phyloP scores from a whole-genome alignment of 164 flowering plant species.

The Magnolia kwangsiensis region DNA sequence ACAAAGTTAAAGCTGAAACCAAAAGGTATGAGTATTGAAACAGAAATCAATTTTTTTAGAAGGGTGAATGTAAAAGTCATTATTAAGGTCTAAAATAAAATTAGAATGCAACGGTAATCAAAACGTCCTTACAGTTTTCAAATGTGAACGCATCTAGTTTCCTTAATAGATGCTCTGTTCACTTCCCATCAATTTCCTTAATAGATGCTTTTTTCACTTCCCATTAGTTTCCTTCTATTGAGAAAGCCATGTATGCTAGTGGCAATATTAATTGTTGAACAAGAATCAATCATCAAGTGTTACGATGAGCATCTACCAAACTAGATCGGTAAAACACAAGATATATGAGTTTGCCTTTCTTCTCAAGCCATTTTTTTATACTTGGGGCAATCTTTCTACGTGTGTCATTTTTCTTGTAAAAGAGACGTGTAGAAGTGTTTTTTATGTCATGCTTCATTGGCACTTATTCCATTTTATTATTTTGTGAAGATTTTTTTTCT shows the following conservation, averaged over 20 bases:
- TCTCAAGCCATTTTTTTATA: constrained; percentile 2
- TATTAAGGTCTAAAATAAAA: background rate
- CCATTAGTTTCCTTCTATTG: background rate
- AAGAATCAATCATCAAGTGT: constrained; percentile 7
- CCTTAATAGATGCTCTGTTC: too few species aligned
- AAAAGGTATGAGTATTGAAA: background rate
- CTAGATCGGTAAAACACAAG: constrained; percentile 1
- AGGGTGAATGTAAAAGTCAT: background rate
- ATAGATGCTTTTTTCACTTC: too few species aligned
- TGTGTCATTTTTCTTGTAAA: background rate
- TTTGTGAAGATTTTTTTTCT: background rate
- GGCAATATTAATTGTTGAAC: background rate
- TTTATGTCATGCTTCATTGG: background rate
- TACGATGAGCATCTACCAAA: background rate
- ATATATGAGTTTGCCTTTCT: constrained; percentile 2
- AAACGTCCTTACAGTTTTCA: background rate
- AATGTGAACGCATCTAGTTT: background rate
- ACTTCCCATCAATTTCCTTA: background rate
- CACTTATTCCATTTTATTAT: background rate
- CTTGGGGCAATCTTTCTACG: background rate
- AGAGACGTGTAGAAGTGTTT: too few species aligned
- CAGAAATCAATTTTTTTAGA: background rate
- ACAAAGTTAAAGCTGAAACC: background rate
- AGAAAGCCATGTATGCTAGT: background rate
- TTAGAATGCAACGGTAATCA: background rate